Conservation (phyloP, 139 green algal genomes). For the Micromonas pusilla region DNA sequence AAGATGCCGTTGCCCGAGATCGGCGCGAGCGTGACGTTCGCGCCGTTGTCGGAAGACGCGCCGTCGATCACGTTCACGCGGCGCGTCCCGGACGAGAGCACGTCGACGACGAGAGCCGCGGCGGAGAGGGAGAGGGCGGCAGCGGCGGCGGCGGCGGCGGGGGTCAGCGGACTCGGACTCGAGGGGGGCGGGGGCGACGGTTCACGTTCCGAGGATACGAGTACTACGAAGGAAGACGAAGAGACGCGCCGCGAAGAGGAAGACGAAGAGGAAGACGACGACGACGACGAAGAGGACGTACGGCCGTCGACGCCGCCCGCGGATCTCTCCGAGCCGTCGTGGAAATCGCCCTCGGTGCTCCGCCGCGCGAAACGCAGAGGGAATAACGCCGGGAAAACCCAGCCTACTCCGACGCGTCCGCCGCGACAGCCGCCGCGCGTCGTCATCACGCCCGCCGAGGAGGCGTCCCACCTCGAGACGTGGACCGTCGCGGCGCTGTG, state of each 20-base stretch:
- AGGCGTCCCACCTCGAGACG: conserved; percentile 26
- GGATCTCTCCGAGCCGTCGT: background rate
- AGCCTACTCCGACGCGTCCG: too few species aligned
- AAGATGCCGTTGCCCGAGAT: background rate
- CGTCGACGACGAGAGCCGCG: background rate
- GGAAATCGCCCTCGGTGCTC: background rate
- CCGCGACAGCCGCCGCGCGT: too few species aligned
- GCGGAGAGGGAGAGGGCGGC: background rate
- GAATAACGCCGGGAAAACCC: too few species aligned
- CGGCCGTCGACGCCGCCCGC: too few species aligned
- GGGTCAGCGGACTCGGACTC: too few species aligned
- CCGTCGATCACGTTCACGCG: background rate
- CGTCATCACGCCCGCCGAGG: conserved; percentile 28
- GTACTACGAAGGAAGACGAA: too few species aligned
- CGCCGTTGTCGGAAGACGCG: background rate
- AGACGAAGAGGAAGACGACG: too few species aligned
- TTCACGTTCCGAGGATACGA: too few species aligned
- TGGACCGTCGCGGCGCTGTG: conserved; percentile 71
- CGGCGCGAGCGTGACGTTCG: background rate
- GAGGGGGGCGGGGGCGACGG: too few species aligned
- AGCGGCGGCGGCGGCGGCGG: background rate
- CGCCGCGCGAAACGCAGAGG: too few species aligned
- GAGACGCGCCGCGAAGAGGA: too few species aligned
- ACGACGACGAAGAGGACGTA: background rate
- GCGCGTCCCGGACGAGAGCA: background rate